These are phyloP conservation scores for Dactylorhiza incarnata DNA, from an alignment of 106 monocot genomes.

Conservation along the genomic window DNA sequence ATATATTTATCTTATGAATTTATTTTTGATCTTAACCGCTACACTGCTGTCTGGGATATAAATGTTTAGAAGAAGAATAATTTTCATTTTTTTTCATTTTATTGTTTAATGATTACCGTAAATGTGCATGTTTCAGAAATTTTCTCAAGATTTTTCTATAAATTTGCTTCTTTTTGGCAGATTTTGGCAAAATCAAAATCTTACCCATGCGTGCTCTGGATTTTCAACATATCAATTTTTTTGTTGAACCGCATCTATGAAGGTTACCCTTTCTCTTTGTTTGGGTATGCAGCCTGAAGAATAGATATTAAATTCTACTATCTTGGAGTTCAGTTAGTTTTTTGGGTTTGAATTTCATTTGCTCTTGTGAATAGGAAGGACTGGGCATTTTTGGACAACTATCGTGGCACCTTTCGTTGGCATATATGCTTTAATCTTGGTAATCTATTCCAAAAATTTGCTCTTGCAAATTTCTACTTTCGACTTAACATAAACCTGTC, in stretches of 20 bases:
- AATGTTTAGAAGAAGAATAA: neutral
- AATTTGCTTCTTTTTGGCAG: slow-evolving; percentile 27
- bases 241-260: slow-evolving; percentile 78
- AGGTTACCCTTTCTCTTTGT: slow-evolving; percentile 81
- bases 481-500: neutral
- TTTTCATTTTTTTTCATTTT: neutral
- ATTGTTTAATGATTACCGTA: neutral
- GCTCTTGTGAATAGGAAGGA: slow-evolving; percentile 37
- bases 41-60: neutral
- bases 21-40: neutral
- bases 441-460: slow-evolving; percentile 23
- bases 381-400: slow-evolving; percentile 60
- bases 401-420: slow-evolving; percentile 93
- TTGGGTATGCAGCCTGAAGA: slow-evolving; percentile 56
- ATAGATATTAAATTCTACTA: neutral
- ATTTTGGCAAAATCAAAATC: slow-evolving; percentile 51
- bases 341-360: slow-evolving; percentile 7
- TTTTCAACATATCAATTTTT: slow-evolving; percentile 70
- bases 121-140: neutral
- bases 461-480: neutral
- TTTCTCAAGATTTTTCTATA: neutral
- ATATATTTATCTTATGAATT: neutral
- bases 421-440: slow-evolving; percentile 99
- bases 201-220: slow-evolving; percentile 59
- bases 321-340: neutral